Base-by-base conservation (phyloP, 305 asterid genomes). In the Fraxinus greggii region DNA sequence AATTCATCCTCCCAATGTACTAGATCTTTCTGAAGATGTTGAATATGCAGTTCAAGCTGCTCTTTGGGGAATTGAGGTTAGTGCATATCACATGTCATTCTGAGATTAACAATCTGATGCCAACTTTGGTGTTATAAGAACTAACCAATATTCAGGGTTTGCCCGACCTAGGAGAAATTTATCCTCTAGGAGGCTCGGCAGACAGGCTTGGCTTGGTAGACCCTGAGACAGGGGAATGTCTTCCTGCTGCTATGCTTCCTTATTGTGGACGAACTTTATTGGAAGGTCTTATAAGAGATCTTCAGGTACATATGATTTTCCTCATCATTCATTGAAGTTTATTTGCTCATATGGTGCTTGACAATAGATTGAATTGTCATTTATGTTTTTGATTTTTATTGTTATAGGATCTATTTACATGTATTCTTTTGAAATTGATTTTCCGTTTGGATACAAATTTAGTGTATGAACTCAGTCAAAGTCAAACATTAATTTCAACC, bases 201-300 rank as follows among this genome's bases (percentile, higher is more conserved):
- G 99, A 96, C 86, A 90, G 99, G 92, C 97, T 96, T 86, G 98
- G 95, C 84, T 91, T 96, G 85, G 97, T 94, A 77, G 98, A 96
- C 87, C 88, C 94, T 26, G 86, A 87, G 81, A 90, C 98, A 26
- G 97, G 98, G 76, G 98, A 96, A 92, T 92, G 97, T 80, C 97
- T 96, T 85, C 99, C 99, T 76, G 99, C 99, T 83, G 99, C 99
- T 32, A 93, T 96, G 99, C 98, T 96, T 90, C 98, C 99, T 77
- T 96, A 88, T 87, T 92, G 97, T 88, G 99, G 99, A 85, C 89
- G 97, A 83, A 94, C 97, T 74, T 90, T 96, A 85, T 87, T 96
- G 90, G 99, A 96, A 90, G 97, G 99, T 78, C 97, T 96, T 82
- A 91, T 96, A 85, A 90, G 99, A 91, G 99, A 96, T 90, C 97